Base-by-base conservation (phyloP, 345 rosid species). In the Barbarea vulgaris region DNA sequence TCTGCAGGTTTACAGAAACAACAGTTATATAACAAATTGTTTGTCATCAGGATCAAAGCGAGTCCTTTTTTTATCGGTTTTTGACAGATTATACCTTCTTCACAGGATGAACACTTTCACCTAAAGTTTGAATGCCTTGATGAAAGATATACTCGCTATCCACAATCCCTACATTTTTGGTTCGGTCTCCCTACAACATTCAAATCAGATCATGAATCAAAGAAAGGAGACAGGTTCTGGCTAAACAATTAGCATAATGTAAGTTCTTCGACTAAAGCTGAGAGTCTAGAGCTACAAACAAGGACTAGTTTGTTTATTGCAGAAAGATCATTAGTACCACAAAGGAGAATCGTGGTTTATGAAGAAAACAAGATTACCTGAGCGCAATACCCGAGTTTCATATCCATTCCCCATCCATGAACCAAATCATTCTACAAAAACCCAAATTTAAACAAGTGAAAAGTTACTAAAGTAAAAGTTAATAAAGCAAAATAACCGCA, bases 321-420 rank as follows among this genome's bases (percentile, higher is more conserved):
- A 58, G 55, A 25, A 70, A 57, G 36, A 59, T 59, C 54, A 22
- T 4, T 10, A 15, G 59, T 14, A 30, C 11, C 44, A 57, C n/a
- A 48, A 37, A 64, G 3, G 51, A 46, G 28, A 31, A 17, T 6
- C 37, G 14, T 12, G 48, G 36, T 54, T 0, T 42, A 13, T 18
- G 27, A 22, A 21, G 33, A 36, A n/a, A 34, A 31, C 19, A 22
- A 50, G 31, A 37, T 80, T 64, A 91, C 99, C 91, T 89, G 99
- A 18, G 98, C 98, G 60, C 99, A 96, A 70, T 96, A 93, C 52
- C 99, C 99, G 14, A 96, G 97, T 81, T 96, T 93, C 84, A 96
- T 93, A 77, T 96, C 99, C 89, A 96, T 73, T 81, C 99, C 99
- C 99, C 99, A 96, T 80, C 96, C 99, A 64, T 96, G 97, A 68